Base-by-base conservation (phyloP, 192 early-diverging fungal genomes). In the Backusella luteola region DNA sequence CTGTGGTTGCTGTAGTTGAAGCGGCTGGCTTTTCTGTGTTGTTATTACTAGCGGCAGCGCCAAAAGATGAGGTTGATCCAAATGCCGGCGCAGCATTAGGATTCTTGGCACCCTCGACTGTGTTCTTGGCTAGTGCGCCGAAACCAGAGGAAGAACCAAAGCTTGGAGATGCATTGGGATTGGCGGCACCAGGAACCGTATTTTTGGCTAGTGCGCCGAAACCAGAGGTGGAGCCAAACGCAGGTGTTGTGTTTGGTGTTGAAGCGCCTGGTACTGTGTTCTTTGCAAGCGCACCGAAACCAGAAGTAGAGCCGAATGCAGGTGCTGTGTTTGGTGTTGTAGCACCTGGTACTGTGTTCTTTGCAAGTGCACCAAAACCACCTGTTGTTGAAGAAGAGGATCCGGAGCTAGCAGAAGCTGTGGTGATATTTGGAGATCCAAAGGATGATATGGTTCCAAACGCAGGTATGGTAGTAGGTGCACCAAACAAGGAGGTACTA, bases 321-420 rank as follows among this genome's bases (percentile, higher is more conserved):
- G 71, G 29, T 34, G 49, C 29, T 29, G 66, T 19, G 14, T 35
- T 66, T 8, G 52, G 53, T 7, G 52, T 19, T 2, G 74, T 35
- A 23, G 68, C 44, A 17, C 14, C 26, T 34, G 75, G 0, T 15
- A 23, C 35, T 23, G 72, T 36, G 17, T 21, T 71, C 34, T n/a
- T 53, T 56, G 52, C 35, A 6, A 75, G 71, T 6, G 79, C 6
- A 41, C 76, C 80, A 66, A 81, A 81, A 3, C 73, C 14, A 26
- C 76, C 36, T 23, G 73, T 46, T 26, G 67, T 6, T 32, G 77
- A 23, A 11, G 77, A 23, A 11, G 32, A 35, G 32, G 59, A 52
- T 41, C 23, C 34, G 17, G 8, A 49, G 17, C 46, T 49, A n/a
- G 56, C 3, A 77, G 71, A 77, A 3, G 70, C n/a, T 42, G 72